phyloP scores from a whole-genome alignment of 805 yeast species.

The Schwanniomyces sp. region DNA sequence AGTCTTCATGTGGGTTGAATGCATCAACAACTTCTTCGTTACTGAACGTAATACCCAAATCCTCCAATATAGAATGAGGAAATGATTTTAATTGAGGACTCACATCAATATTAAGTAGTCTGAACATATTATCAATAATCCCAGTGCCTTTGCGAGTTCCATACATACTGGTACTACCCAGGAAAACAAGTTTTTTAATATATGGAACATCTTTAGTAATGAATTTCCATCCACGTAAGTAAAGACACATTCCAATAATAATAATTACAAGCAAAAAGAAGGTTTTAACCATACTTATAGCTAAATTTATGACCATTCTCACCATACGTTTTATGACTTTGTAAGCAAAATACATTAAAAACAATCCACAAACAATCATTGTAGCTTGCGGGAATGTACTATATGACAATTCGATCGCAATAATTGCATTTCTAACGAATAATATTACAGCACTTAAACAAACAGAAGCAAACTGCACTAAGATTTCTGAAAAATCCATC shows the following conservation, averaged over 20 bases:
- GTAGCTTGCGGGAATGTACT: constrained; percentile 20
- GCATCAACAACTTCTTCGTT: constrained; percentile 12
- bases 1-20: constrained; percentile 2
- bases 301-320: constrained; percentile 19
- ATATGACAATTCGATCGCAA: constrained; percentile 10
- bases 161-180: not conserved
- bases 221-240: constrained; percentile 22
- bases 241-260: constrained; percentile 12
- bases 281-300: constrained; percentile 18
- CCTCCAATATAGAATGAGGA: constrained; percentile 10
- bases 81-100: not conserved
- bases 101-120: not conserved
- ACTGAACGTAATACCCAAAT: constrained; percentile 17
- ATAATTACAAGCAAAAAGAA: constrained; percentile 13
- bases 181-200: constrained; percentile 2
- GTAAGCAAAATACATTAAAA: constrained; percentile 18
- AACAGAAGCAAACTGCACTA: constrained; percentile 7
- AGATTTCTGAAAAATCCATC: constrained; percentile 11
- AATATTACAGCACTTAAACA: constrained; percentile 12
- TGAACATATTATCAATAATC: not conserved
- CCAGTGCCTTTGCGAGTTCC: not conserved
- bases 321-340: constrained; percentile 12
- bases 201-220: constrained; percentile 16
- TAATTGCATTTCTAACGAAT: constrained; percentile 10
- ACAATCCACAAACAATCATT: constrained; percentile 9